phyloP scores from a whole-genome alignment of 352 stramenopile genomes.

The Lagenidium sp. region DNA sequence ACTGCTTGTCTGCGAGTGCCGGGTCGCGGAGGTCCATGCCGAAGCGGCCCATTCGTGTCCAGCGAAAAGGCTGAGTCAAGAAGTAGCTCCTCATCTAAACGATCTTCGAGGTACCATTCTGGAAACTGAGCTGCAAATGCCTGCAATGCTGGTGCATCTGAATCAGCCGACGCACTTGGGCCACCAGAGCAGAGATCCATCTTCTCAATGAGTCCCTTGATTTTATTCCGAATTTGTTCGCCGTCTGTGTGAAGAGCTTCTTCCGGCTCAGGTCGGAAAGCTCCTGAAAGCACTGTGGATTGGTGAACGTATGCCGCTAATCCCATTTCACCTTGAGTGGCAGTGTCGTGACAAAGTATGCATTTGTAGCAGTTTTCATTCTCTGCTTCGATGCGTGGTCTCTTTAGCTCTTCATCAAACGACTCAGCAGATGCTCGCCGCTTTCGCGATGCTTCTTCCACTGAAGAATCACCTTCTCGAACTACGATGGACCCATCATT shows the following conservation, averaged over 20 bases:
- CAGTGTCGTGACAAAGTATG: conserved; percentile 80
- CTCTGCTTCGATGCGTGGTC: conserved; percentile 33
- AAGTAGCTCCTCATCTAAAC: conserved; percentile 36
- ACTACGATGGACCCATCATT: background rate
- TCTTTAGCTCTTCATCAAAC: conserved; percentile 26
- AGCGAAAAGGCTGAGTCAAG: conserved; percentile 20
- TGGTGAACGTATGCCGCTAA: conserved; percentile 82
- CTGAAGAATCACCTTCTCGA: too few relatives aligned
- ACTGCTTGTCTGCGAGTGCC: conserved; percentile 6
- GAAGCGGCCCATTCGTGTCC: conserved; percentile 21
- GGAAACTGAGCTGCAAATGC: conserved; percentile 49
- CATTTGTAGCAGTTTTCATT: conserved; percentile 36
- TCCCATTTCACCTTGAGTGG: conserved; percentile 75
- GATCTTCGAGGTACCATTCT: conserved; percentile 58
- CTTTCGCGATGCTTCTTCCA: conserved; percentile 24
- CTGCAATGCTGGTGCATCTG: conserved; percentile 43
- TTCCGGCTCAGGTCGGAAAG: conserved; percentile 65
- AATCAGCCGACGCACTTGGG: conserved; percentile 22
- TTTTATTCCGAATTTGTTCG: conserved; percentile 41
- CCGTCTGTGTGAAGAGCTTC: conserved; percentile 42
- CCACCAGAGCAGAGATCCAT: conserved; percentile 80
- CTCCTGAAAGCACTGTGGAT: conserved; percentile 70
- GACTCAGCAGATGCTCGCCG: conserved; percentile 29
- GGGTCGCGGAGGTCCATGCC: conserved; percentile 5
- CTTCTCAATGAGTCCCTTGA: conserved; percentile 73